Percentiles rank a stretch among this genome's conserved stretches.
phyloP scores from a whole-genome alignment of 257 asterid genomes.

The Petrea volubilis region DNA sequence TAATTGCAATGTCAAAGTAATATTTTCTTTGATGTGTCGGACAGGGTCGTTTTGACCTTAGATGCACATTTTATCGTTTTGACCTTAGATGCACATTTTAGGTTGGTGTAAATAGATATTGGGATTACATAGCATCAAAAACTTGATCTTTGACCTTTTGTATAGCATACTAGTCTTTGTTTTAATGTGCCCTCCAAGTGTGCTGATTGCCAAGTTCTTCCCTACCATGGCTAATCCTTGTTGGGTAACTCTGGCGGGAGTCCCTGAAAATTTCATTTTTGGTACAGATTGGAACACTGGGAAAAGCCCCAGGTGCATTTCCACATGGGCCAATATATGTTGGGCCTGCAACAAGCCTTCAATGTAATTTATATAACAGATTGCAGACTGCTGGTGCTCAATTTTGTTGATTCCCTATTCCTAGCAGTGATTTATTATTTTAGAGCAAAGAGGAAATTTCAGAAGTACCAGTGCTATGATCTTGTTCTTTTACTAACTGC shows the following conservation, averaged over 20 bases:
- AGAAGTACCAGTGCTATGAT: not conserved
- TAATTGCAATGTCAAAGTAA: slow-evolving; percentile 1
- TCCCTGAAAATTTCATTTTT: not conserved
- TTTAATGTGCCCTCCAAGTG: not conserved
- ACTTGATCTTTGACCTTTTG: not conserved
- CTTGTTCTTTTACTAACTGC: not conserved
- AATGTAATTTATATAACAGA: slow-evolving; percentile 1
- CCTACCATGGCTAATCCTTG: not conserved
- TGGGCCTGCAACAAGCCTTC: not conserved
- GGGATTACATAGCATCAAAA: not conserved
- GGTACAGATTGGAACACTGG: not conserved
- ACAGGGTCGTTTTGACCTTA: not conserved
- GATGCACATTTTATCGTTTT: not conserved
- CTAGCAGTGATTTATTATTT: not conserved
- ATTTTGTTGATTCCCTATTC: not conserved
- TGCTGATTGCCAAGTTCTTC: not conserved
- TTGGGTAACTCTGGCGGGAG: not conserved
- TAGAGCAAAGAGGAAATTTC: not conserved
- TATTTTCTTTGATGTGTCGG: not conserved
- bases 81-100: not conserved
- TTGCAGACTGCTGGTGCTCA: not conserved
- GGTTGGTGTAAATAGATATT: not conserved
- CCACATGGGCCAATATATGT: not conserved
- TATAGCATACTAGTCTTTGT: not conserved
- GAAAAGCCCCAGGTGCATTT: not conserved